Evolutionary conservation across 208 protist genomes (phyloP).

Genomic region (Wallacemonas sp.): DNA sequence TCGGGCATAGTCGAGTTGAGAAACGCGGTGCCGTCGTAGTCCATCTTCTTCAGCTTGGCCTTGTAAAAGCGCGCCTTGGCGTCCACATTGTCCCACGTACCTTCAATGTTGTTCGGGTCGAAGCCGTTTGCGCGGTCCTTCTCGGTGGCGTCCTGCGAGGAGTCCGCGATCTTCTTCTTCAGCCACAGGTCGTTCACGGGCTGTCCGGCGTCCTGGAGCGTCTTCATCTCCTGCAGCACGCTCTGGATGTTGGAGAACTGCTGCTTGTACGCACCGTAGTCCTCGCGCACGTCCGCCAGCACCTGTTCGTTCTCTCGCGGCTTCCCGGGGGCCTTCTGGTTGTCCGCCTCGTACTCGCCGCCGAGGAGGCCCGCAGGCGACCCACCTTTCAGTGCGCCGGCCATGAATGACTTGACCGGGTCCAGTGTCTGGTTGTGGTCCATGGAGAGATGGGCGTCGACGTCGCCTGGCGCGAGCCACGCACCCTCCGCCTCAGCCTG

Average conservation of each 20-base stretch:
- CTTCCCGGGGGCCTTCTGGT: neutral
- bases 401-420: conserved; percentile 25
- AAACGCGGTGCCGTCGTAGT: conserved; percentile 85
- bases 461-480: conserved; percentile 20
- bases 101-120: conserved; percentile 72
- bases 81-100: conserved; percentile 81
- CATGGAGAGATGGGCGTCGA: neutral
- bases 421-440: conserved; percentile 14
- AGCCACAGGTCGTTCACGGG: conserved; percentile 83
- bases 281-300: conserved; percentile 42
- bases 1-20: conserved; percentile 65
- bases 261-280: conserved; percentile 73
- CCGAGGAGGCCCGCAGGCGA: conserved; percentile 16
- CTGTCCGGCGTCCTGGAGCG: conserved; percentile 62
- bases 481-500: conserved; percentile 24
- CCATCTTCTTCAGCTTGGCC: conserved; percentile 83
- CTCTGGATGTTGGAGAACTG: conserved; percentile 78
- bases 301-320: conserved; percentile 14
- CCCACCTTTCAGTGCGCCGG: conserved; percentile 26
- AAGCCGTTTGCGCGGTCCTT: conserved; percentile 67
- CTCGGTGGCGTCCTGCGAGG: conserved; percentile 37
- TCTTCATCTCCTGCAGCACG: conserved; percentile 83
- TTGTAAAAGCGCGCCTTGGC: conserved; percentile 88
- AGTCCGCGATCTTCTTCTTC: conserved; percentile 60
- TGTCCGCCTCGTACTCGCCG: conserved; percentile 11